phyloP scores from a whole-genome alignment of 306 rosid genomes.

The Medicago lupulina region DNA sequence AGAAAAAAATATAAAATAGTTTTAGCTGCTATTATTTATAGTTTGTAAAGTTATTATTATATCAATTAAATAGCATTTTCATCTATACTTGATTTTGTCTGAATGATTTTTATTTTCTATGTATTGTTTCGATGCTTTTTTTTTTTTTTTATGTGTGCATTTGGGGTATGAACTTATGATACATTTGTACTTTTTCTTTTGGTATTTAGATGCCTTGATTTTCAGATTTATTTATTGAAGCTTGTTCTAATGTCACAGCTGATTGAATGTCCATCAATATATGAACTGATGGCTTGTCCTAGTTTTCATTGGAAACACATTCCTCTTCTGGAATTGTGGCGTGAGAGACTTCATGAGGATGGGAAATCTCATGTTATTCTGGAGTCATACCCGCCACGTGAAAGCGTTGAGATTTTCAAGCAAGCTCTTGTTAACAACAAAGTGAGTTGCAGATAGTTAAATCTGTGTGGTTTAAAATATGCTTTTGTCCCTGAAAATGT shows the following conservation, averaged over 20 bases:
- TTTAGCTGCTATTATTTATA: slow-evolving; percentile 19
- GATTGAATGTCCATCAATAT: slow-evolving; percentile 92
- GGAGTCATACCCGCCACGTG: slow-evolving; percentile 78
- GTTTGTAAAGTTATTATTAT: slow-evolving; percentile 22
- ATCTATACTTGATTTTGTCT: slow-evolving; percentile 27
- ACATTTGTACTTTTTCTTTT: slow-evolving; percentile 5
- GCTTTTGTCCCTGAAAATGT: neutral
- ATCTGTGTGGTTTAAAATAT: slow-evolving; percentile 6
- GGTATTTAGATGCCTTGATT: slow-evolving; percentile 28
- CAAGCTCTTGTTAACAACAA: slow-evolving; percentile 75
- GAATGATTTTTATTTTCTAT: slow-evolving; percentile 28
- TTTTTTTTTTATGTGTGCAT: slow-evolving; percentile 3
- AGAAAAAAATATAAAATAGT: slow-evolving; percentile 8
- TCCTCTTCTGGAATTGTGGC: slow-evolving; percentile 85
- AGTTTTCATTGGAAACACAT: slow-evolving; percentile 71
- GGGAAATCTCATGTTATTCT: slow-evolving; percentile 63
- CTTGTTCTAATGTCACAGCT: slow-evolving; percentile 64
- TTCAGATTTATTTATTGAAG: slow-evolving; percentile 41
- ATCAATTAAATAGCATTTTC: neutral
- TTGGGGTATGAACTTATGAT: slow-evolving; percentile 6
- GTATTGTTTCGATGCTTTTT: slow-evolving; percentile 17
- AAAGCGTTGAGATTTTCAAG: slow-evolving; percentile 61
- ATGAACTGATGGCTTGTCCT: slow-evolving; percentile 77
- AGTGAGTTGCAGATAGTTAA: slow-evolving; percentile 54
- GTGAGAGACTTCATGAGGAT: slow-evolving; percentile 58